Base-by-base conservation (phyloP, 495 filamentous ascomycete genomes). In the Penicillium roqueforti region DNA sequence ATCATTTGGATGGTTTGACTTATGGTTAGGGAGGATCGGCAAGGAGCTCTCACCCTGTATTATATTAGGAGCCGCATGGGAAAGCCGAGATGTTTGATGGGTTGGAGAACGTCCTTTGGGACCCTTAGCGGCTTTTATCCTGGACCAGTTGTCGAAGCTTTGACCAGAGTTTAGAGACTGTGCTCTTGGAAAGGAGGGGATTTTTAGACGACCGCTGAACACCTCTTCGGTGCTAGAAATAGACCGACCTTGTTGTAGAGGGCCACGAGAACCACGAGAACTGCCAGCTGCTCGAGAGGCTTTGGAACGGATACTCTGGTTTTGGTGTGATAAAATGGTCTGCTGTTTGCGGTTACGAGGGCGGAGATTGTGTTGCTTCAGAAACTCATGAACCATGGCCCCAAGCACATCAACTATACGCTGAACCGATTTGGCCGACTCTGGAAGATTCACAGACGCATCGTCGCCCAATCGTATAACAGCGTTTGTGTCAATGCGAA, bases 301-400 rank as follows among this genome's bases (percentile, higher is more conserved):
- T 44, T 44, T 38, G 13, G 39, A 34, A 19, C 19, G 4, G n/a
- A 44, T 22, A 20, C 20, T 52, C 39, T 51, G 46, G 6, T 6
- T 38, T 39, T 50, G 51, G 22, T 42, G 47, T 5, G 46, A 29
- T 9, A 7, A 28, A 1, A 49, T 55, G 13, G 44, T 31, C 45
- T 56, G 65, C 32, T 60, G 63, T 43, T 59, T 65, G 14, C 39
- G 38, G 6, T 44, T 40, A 38, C 67, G 73, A 18, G 87, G 84
- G 8, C 77, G 76, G 66, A 88, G 80, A 53, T 84, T 75, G 54
- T 89, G 75, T 47, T 86, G 82, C 55, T 78, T 83, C 18, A 93
- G 60, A 54, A 92, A 92, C 55, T 86, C 80, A 49, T 76, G 74
- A 14, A 83, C 71, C 67, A 89, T 82, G 2, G 80, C 80, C 22